Base-by-base conservation (phyloP, 192 early-diverging fungal genomes). In the Coemansia sp. region DNA sequence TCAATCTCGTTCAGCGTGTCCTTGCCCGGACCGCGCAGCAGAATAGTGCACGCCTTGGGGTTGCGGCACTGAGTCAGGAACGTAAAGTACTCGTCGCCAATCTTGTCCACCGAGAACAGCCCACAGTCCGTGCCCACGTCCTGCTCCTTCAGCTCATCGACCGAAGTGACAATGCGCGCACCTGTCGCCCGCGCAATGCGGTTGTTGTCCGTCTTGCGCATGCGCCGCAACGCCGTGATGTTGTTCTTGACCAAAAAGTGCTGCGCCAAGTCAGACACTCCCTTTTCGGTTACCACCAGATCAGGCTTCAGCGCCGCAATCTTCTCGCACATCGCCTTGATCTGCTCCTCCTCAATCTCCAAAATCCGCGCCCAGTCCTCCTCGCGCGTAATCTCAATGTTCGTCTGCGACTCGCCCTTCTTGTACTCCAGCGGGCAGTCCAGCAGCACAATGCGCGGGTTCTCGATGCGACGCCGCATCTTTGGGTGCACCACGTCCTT, bases 351-450 rank as follows among this genome's bases (percentile, higher is more conserved):
- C 82, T 99, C 97, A 65, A 99, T 99, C 79, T 98, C 88, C 70
- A 99, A 79, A 47, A 99, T 86, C 26, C 97, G 85, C 59, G 90
- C 83, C 97, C 97, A 99, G 82, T 99, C 95, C 26, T 87, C 83
- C 73, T 99, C 97, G 78, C 96, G 93, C 60, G 90, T 90, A 57
- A 99, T 92, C 80, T 99, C 97, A 69, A 97, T 95, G 71, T 95
- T 92, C 26, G 97, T 99, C 83, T 99, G 97, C 42, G 94, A 97
- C 82, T 98, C 97, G 59, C 97, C 97, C 88, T 99, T 99, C 84
- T 99, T 99, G 90, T 99, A 99, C 79, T 98, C 97, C 50, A 99
- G 86, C 25, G 96, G 96, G 81, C 97, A 99, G 85, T 99, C 97
- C 53, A 99, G 83, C 46, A 99, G 83, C 12, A 99, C 85, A 60